Evolutionary conservation across 495 filamentous ascomycete genomes (phyloP).

Genomic region (Terfezia boudieri): DNA sequence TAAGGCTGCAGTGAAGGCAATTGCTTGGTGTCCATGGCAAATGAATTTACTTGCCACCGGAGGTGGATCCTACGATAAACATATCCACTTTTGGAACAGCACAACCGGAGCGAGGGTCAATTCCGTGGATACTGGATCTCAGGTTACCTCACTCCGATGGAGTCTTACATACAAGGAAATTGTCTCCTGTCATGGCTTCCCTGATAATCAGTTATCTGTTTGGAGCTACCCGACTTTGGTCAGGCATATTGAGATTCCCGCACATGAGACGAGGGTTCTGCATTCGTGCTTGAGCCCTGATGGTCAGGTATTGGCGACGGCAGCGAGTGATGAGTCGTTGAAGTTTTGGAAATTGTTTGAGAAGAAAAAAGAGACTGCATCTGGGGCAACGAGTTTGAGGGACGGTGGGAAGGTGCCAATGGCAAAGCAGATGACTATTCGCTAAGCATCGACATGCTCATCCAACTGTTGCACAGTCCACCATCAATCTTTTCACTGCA

Average conservation of each 20-base stretch:
- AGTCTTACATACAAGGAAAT: conserved; percentile 93
- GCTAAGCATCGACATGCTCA: conserved; percentile 27
- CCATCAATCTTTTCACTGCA: too few relatives aligned
- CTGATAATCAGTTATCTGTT: conserved; percentile 95
- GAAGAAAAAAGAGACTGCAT: conserved; percentile 62
- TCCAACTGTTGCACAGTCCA: background rate
- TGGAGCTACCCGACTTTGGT: conserved; percentile 96
- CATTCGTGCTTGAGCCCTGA: conserved; percentile 90
- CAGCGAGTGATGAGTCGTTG: conserved; percentile 64
- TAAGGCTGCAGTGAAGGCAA: conserved; percentile 90
- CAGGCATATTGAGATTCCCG: conserved; percentile 92
- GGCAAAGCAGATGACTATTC: conserved; percentile 93
- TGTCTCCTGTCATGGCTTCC: conserved; percentile 87
- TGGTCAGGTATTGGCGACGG: conserved; percentile 90
- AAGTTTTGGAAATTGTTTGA: conserved; percentile 99
- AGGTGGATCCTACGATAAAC: conserved; percentile 83
- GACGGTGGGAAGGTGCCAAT: conserved; percentile 33
- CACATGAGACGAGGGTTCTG: conserved; percentile 91
- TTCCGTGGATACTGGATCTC: conserved; percentile 93
- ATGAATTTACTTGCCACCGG: conserved; percentile 88
- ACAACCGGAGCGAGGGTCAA: conserved; percentile 93
- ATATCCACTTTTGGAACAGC: conserved; percentile 99
- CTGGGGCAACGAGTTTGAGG: conserved; percentile 30
- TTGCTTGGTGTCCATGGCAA: conserved; percentile 99
- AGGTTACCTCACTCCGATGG: conserved; percentile 91